A percentile compares a stretch with the other conserved stretches of the same genome.
phyloP scores from a whole-genome alignment of 805 yeast species.

The Candida ortonii region DNA sequence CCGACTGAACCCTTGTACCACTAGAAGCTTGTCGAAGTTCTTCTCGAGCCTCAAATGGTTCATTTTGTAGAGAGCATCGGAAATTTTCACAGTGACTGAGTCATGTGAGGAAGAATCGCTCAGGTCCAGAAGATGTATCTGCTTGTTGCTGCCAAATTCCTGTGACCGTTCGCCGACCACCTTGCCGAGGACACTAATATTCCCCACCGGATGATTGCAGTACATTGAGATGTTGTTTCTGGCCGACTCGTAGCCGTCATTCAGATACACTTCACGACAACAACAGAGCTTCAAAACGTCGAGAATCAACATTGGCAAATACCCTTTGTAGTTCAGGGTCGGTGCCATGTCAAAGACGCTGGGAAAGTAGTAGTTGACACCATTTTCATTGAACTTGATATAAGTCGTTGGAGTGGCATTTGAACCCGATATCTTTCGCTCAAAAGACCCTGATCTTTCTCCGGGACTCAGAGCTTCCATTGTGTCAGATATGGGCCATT shows the following conservation, averaged over 20 bases:
- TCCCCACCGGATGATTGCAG: conserved; percentile 42
- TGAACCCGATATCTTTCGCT: no score
- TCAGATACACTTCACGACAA: conserved; percentile 27
- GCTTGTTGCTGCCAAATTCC: conserved; percentile 7
- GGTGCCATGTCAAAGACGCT: conserved; percentile 34
- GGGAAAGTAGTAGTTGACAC: conserved; percentile 34
- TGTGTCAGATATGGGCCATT: no score
- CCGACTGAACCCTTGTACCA: conserved; percentile 26
- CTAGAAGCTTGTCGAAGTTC: conserved; percentile 27
- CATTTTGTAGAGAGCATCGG: conserved; percentile 16
- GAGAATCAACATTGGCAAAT: conserved; percentile 31
- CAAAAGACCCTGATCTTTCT: no score
- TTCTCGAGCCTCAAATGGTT: conserved; percentile 22
- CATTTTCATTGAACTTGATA: conserved; percentile 25
- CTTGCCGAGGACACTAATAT: conserved; percentile 36
- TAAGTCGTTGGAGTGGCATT: conserved; percentile 23
- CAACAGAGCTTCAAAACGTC: conserved; percentile 28
- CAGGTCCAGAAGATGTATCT: conserved; percentile 24
- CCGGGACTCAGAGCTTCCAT: no score
- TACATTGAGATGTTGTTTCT: conserved; percentile 29
- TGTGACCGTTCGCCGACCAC: conserved; percentile 33
- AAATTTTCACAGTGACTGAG: conserved; percentile 27
- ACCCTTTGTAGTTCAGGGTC: conserved; percentile 23
- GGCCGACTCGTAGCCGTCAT: conserved; percentile 20
- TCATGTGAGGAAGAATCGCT: conserved; percentile 32